Evolutionary conservation across 257 asterid genomes (phyloP).

Genomic region (Fraxinus anomala): DNA sequence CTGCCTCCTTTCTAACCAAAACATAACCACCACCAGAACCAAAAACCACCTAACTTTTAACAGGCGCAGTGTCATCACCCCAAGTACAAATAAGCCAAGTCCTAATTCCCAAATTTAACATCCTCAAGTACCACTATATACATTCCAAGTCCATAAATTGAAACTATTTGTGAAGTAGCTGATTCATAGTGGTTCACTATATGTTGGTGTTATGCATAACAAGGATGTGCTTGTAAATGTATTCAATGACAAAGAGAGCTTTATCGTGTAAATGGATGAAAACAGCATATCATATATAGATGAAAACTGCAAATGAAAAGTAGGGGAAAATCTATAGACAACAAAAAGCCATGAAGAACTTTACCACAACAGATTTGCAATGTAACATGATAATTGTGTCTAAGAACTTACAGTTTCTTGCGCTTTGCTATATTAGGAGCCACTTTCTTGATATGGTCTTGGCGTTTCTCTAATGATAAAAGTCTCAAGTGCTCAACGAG

Average conservation of each 20-base stretch:
- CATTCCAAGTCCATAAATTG: background rate
- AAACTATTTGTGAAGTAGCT: background rate
- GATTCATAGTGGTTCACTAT: background rate
- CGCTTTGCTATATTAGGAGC: slow-evolving; percentile 72
- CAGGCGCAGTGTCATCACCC: background rate
- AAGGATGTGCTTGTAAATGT: background rate
- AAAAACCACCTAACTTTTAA: background rate
- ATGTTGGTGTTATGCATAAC: background rate
- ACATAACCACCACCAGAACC: background rate
- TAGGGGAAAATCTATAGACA: background rate
- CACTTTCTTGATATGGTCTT: slow-evolving; percentile 52
- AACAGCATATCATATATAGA: background rate
- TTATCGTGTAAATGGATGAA: background rate
- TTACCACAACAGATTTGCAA: background rate
- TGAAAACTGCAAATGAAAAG: background rate
- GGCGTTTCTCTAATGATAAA: slow-evolving; percentile 66
- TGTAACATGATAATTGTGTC: background rate
- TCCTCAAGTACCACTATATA: background rate
- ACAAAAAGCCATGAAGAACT: background rate
- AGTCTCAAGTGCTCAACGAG: slow-evolving; percentile 73
- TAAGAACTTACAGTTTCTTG: slow-evolving; percentile 59
- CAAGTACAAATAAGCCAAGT: background rate
- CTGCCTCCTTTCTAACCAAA: background rate
- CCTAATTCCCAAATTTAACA: background rate
- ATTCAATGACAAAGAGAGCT: background rate